phyloP scores from a whole-genome alignment of 2,329 filamentous ascomycete species.

The Colletotrichum limetticola region DNA sequence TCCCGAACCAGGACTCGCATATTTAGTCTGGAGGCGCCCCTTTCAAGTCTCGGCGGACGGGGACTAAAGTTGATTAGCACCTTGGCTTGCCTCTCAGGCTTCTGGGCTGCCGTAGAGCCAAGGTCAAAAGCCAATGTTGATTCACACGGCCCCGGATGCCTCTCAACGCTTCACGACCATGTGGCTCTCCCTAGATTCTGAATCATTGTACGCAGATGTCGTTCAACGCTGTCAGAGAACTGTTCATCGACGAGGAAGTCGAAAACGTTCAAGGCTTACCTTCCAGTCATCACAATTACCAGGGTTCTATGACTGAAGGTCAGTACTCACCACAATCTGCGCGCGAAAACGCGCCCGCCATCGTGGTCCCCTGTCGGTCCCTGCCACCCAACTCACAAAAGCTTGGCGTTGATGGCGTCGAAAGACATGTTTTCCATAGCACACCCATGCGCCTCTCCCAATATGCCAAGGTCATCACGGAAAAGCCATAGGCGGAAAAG shows the following conservation, averaged over 20 bases:
- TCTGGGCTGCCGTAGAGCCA: background rate
- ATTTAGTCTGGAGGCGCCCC: background rate
- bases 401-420: slow-evolving; percentile 19
- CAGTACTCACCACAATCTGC: background rate
- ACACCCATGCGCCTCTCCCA: background rate
- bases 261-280: background rate
- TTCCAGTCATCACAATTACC: background rate
- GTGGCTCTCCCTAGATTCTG: no score
- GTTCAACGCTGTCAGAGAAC: no score
- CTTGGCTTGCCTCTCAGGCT: background rate
- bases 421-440: slow-evolving; percentile 4
- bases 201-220: no score
- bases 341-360: background rate
- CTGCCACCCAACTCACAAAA: slow-evolving; percentile 10
- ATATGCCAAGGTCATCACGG: slow-evolving; percentile 25
- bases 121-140: background rate
- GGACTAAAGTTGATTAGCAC: slow-evolving; percentile 2
- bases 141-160: background rate
- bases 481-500: slow-evolving; percentile 17
- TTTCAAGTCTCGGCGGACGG: background rate
- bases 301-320: background rate
- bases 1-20: slow-evolving; percentile 15
- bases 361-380: slow-evolving; percentile 7
- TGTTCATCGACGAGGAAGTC: no score
- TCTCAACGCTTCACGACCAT: background rate